Evolutionary conservation across 116 monocot species (phyloP).

Genomic region (Posidonia oceanica): DNA sequence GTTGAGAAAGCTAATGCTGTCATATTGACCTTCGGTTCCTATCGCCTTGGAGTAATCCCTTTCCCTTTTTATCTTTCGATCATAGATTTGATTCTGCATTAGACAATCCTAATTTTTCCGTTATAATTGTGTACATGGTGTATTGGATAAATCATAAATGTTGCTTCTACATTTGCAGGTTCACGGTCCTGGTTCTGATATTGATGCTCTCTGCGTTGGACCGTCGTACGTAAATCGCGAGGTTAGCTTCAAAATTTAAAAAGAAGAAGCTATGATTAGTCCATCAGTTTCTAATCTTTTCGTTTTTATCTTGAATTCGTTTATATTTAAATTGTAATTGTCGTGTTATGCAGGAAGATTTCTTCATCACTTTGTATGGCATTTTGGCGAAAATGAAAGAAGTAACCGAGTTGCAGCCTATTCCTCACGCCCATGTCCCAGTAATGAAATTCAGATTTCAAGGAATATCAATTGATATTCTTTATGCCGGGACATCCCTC

Average conservation of each 20-base stretch:
- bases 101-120: no score
- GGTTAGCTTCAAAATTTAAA: constrained; percentile 23
- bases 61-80: no score
- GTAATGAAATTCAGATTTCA: constrained; percentile 93
- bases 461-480: constrained; percentile 95
- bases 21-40: constrained; percentile 92
- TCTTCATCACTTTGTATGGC: constrained; percentile 78
- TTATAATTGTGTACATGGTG: no score
- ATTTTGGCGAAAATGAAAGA: constrained; percentile 69
- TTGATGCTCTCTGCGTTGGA: constrained; percentile 92
- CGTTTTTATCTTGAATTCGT: neutral
- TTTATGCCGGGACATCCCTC: constrained; percentile 90
- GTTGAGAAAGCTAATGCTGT: constrained; percentile 87
- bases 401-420: constrained; percentile 80
- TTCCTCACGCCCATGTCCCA: constrained; percentile 97
- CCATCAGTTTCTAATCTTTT: neutral
- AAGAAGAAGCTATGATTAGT: no score
- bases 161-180: constrained; percentile 31
- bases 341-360: constrained; percentile 62
- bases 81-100: no score
- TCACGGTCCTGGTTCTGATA: constrained; percentile 90
- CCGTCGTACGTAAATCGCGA: constrained; percentile 98
- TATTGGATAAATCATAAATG: no score
- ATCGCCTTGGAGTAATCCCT: constrained; percentile 69
- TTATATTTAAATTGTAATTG: neutral